These are phyloP conservation scores for Acanthamoeba divionensis DNA, from an alignment of 208 protist genomes.

Conservation along the genomic window DNA sequence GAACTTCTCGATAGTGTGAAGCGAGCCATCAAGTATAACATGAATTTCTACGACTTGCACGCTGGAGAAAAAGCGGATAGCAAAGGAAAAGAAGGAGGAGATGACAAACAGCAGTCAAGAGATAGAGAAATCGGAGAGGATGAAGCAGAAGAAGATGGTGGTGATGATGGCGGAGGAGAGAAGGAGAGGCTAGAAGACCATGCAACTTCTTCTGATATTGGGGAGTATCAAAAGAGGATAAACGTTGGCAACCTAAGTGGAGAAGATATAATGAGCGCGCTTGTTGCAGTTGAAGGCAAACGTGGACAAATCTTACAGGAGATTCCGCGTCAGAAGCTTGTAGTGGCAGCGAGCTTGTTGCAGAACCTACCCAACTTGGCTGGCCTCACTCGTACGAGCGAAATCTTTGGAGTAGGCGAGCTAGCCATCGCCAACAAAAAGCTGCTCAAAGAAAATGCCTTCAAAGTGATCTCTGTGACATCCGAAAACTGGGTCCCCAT, in stretches of 20 bases:
- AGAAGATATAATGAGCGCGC: no score
- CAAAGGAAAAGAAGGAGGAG: background rate
- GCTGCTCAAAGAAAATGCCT: slow-evolving; percentile 50
- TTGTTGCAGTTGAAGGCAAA: no score
- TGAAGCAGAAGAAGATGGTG: no score
- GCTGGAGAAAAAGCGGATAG: no score
- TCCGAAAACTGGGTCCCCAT: slow-evolving; percentile 48
- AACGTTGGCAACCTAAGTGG: no score
- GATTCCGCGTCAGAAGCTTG: background rate
- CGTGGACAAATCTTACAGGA: background rate
- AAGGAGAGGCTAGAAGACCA: no score
- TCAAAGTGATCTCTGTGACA: slow-evolving; percentile 6
- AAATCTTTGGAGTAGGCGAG: background rate
- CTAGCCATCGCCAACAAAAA: slow-evolving; percentile 48
- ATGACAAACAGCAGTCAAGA: no score
- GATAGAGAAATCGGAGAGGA: no score
- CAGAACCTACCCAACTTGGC: slow-evolving; percentile 28
- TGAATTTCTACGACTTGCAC: no score
- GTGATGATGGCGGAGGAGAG: no score
- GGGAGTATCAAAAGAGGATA: no score
- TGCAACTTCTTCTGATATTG: no score
- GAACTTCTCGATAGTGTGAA: background rate
- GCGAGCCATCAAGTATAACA: background rate
- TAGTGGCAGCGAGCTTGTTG: slow-evolving; percentile 21
- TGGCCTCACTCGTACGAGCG: slow-evolving; percentile 22